phyloP scores from a whole-genome alignment of 768 basidiomycete species.

The Dioszegia aurantiaca region DNA sequence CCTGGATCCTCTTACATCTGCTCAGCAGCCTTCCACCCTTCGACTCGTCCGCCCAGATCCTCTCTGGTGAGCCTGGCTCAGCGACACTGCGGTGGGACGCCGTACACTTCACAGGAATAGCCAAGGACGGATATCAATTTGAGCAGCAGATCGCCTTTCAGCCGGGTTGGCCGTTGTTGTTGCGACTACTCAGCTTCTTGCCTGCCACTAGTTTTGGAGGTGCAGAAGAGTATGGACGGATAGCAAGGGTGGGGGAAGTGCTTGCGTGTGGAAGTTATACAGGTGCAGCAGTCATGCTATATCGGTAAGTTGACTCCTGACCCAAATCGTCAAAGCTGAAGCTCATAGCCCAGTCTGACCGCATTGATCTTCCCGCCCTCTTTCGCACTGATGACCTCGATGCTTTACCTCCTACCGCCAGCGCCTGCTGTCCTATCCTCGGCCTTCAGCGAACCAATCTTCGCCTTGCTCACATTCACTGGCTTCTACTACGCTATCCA shows the following conservation, averaged over 20 bases:
- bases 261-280: conserved; percentile 31
- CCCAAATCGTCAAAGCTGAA: neutral
- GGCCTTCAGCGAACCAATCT: conserved; percentile 81
- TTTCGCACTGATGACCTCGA: conserved; percentile 63
- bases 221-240: conserved; percentile 16
- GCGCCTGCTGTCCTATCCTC: conserved; percentile 72
- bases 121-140: conserved; percentile 60
- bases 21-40: conserved; percentile 20
- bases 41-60: conserved; percentile 32
- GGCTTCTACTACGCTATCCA: conserved; percentile 54
- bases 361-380: conserved; percentile 60
- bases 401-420: conserved; percentile 74
- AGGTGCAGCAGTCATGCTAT: conserved; percentile 39
- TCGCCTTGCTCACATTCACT: conserved; percentile 73
- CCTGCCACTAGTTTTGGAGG: neutral
- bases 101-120: conserved; percentile 74
- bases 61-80: neutral
- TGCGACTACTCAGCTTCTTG: conserved; percentile 52
- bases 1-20: conserved; percentile 20
- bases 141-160: conserved; percentile 90
- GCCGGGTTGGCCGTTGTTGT: conserved; percentile 63
- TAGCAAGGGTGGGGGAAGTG: conserved; percentile 34
- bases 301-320: conserved; percentile 51
- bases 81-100: conserved; percentile 78
- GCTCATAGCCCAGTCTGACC: conserved; percentile 52